Conservation (phyloP, 2,329 filamentous ascomycete species). For the Paraphaeosphaeria minitans region DNA sequence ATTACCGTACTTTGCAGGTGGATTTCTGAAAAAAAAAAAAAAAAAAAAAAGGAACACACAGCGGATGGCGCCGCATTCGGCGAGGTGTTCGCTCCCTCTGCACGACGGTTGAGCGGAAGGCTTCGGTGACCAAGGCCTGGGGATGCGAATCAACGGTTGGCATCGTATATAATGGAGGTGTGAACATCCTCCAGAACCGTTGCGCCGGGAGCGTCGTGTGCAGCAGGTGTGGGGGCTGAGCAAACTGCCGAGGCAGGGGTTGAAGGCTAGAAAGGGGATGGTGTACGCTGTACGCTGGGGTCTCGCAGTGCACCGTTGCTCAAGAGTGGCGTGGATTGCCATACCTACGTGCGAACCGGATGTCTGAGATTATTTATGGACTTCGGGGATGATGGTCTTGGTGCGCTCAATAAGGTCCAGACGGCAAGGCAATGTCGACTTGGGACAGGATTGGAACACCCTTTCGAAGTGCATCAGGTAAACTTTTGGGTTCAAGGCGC, state of each 20-base stretch:
- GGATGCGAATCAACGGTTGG: not conserved
- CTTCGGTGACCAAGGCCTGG: constrained; percentile 5
- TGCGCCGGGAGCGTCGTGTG: not conserved
- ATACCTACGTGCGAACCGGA: not conserved
- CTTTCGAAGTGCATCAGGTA: not conserved
- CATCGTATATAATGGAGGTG: not conserved
- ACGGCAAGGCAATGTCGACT: not conserved
- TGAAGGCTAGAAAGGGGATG: not conserved
- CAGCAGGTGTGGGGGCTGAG: constrained; percentile 3
- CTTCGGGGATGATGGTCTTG: not conserved
- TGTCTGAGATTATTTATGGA: not conserved
- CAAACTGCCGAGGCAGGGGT: not conserved
- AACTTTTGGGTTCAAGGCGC: not conserved
- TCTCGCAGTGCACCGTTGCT: too few species aligned
- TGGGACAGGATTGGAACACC: not conserved
- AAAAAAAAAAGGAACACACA: not conserved
- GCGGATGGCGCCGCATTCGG: constrained; percentile 6
- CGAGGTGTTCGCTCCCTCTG: constrained; percentile 1
- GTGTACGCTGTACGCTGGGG: constrained; percentile 8
- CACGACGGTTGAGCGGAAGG: not conserved
- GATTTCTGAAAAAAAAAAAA: not conserved
- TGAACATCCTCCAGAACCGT: not conserved
- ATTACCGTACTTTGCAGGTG: not conserved
- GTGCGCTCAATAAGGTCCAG: not conserved
- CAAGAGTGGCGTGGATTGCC: too few species aligned